phyloP scores from a whole-genome alignment of 164 flowering plant species.

The grape (Vitis vinifera) region DNA sequence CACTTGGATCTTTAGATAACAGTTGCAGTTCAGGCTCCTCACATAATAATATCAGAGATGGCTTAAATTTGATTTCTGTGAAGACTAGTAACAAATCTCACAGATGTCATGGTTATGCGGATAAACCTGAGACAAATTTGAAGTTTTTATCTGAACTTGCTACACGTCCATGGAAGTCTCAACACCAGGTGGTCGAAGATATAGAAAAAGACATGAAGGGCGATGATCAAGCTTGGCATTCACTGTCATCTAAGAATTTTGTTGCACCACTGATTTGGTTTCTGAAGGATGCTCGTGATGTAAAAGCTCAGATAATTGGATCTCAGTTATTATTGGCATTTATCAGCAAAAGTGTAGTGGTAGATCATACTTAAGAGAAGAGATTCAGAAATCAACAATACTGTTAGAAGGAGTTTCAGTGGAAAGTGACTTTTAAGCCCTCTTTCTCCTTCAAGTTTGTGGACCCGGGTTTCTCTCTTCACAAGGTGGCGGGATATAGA shows the following conservation, averaged over 20 bases:
- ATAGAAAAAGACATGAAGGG: no score
- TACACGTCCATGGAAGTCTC: constrained; percentile 33
- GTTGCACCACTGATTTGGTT: constrained; percentile 47
- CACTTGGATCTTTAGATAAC: constrained; percentile 47
- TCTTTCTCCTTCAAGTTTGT: no score
- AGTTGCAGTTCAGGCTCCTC: constrained; percentile 38
- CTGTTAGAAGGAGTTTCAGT: no score
- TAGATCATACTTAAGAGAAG: no score
- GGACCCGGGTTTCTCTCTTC: no score
- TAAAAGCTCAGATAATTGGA: constrained; percentile 51
- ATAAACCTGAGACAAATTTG: constrained; percentile 10
- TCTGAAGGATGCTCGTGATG: constrained; percentile 55
- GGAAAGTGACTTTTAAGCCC: no score
- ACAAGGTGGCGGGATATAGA: no score
- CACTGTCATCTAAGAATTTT: constrained; percentile 36
- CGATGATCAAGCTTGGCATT: constrained; percentile 30
- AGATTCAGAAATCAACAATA: no score
- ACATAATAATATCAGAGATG: constrained; percentile 14
- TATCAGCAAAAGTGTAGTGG: constrained; percentile 23
- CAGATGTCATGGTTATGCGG: constrained; percentile 16
- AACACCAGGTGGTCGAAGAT: no score
- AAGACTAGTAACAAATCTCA: constrained; percentile 16
- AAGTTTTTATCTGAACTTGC: constrained; percentile 11
- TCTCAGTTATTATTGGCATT: constrained; percentile 41
- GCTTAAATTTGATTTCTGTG: constrained; percentile 11